Evolutionary conservation across 805 yeast species (phyloP).

Genomic region (Starmerella apicola): DNA sequence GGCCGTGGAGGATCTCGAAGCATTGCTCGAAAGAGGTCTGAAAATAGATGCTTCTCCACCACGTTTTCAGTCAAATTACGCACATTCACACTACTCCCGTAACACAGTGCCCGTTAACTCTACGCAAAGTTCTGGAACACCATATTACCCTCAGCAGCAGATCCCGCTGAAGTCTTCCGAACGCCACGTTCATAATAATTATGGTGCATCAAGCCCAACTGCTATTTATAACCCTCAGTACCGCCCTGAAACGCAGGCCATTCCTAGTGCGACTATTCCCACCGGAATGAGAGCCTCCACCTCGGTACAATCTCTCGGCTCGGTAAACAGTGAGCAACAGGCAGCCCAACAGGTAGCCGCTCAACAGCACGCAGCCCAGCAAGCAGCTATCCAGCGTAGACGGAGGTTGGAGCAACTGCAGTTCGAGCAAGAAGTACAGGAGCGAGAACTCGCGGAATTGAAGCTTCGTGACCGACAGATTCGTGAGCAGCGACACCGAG

Average conservation of each 20-base stretch:
- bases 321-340: slow-evolving; percentile 7
- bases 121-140: not conserved
- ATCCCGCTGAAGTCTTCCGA: not conserved
- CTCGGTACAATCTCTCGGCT: slow-evolving; percentile 5
- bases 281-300: slow-evolving; percentile 9
- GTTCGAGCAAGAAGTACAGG: slow-evolving; percentile 5
- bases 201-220: not conserved
- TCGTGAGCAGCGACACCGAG: slow-evolving; percentile 1
- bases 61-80: slow-evolving; percentile 9
- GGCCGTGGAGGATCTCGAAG: slow-evolving; percentile 16
- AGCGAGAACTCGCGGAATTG: slow-evolving; percentile 4
- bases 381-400: slow-evolving; percentile 1
- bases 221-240: slow-evolving; percentile 1
- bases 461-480: slow-evolving; percentile 1
- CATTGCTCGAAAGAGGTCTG: slow-evolving; percentile 17
- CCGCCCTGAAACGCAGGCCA: slow-evolving; percentile 8
- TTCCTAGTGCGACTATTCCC: slow-evolving; percentile 7
- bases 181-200: not conserved
- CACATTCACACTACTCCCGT: not conserved
- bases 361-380: slow-evolving; percentile 9
- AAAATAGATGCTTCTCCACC: slow-evolving; percentile 14
- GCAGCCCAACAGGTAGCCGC: slow-evolving; percentile 7
- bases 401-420: slow-evolving; percentile 1
- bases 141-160: not conserved
- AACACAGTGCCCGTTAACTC: not conserved